Evolutionary conservation across 768 basidiomycete species (phyloP).

Genomic region (Xerocomellus chrysenteron): DNA sequence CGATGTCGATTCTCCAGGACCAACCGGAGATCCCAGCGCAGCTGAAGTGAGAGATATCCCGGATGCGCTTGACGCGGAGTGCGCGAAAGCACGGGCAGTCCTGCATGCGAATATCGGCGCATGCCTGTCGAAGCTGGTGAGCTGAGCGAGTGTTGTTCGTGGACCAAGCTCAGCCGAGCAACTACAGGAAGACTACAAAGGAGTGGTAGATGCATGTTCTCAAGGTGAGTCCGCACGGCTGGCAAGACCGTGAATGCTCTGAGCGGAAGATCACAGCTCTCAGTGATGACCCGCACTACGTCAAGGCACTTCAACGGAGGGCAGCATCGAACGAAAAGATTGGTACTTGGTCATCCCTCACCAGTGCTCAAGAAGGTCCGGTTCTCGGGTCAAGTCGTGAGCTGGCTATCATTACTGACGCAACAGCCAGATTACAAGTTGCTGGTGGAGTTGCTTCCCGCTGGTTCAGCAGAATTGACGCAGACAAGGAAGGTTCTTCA

Average conservation of each 20-base stretch:
- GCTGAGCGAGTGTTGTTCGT: slow-evolving; percentile 20
- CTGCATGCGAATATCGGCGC: slow-evolving; percentile 88
- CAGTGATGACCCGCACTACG: slow-evolving; percentile 78
- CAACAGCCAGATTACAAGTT: slow-evolving; percentile 65
- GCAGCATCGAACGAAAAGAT: slow-evolving; percentile 81
- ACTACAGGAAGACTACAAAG: slow-evolving; percentile 70
- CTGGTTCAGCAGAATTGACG: slow-evolving; percentile 48
- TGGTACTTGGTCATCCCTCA: slow-evolving; percentile 79
- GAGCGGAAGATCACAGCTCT: slow-evolving; percentile 54
- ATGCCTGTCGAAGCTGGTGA: slow-evolving; percentile 76
- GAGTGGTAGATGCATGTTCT: slow-evolving; percentile 77
- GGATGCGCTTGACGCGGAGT: slow-evolving; percentile 43
- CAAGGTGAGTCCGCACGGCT: slow-evolving; percentile 47
- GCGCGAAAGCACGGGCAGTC: slow-evolving; percentile 62
- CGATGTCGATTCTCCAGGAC: slow-evolving; percentile 20
- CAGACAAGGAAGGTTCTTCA: slow-evolving; percentile 51
- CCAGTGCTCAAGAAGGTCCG: slow-evolving; percentile 81
- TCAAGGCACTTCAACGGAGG: slow-evolving; percentile 88
- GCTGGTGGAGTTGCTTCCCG: slow-evolving; percentile 63
- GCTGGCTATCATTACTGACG: not conserved
- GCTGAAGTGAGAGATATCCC: slow-evolving; percentile 17
- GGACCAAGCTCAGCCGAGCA: not conserved
- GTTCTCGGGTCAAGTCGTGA: not conserved
- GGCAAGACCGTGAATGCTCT: not conserved
- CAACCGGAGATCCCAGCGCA: slow-evolving; percentile 6